phyloP scores from a whole-genome alignment of 805 yeast species.

The Debaryomyces prosopidis region DNA sequence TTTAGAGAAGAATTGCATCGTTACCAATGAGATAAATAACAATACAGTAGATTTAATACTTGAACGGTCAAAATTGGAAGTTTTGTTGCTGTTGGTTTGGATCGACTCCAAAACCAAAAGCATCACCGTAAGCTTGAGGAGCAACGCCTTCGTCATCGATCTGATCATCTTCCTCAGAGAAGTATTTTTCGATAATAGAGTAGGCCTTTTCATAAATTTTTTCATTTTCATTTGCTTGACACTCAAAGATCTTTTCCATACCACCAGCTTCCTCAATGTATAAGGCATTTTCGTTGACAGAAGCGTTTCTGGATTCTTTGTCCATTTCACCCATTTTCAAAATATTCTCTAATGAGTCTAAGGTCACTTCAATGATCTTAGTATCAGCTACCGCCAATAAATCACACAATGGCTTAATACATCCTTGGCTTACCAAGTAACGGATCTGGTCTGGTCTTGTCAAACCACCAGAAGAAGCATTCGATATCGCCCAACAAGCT shows the following conservation, averaged over 20 bases:
- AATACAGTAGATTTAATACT: neutral
- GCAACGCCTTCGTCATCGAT: constrained; percentile 69
- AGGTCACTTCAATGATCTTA: constrained; percentile 89
- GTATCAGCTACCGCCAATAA: constrained; percentile 84
- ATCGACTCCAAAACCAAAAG: constrained; percentile 83
- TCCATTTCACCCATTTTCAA: constrained; percentile 93
- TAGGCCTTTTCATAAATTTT: constrained; percentile 90
- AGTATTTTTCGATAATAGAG: constrained; percentile 86
- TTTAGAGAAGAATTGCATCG: neutral
- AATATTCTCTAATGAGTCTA: constrained; percentile 93
- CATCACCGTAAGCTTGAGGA: constrained; percentile 76
- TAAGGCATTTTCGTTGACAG: constrained; percentile 82
- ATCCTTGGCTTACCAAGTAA: constrained; percentile 90
- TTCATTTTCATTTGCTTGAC: constrained; percentile 90
- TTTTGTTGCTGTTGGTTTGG: constrained; percentile 56
- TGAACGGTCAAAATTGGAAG: constrained; percentile 43
- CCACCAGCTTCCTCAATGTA: constrained; percentile 98
- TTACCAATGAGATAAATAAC: neutral
- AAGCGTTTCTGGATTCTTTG: constrained; percentile 69
- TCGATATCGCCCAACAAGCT: constrained; percentile 99
- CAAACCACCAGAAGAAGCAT: constrained; percentile 95
- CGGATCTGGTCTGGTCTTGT: constrained; percentile 90
- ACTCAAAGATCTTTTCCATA: constrained; percentile 90
- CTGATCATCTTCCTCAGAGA: constrained; percentile 74
- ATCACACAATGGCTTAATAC: constrained; percentile 96